Conservation (phyloP, 805 yeast genomes). For the Wickerhamiella bombiphila region DNA sequence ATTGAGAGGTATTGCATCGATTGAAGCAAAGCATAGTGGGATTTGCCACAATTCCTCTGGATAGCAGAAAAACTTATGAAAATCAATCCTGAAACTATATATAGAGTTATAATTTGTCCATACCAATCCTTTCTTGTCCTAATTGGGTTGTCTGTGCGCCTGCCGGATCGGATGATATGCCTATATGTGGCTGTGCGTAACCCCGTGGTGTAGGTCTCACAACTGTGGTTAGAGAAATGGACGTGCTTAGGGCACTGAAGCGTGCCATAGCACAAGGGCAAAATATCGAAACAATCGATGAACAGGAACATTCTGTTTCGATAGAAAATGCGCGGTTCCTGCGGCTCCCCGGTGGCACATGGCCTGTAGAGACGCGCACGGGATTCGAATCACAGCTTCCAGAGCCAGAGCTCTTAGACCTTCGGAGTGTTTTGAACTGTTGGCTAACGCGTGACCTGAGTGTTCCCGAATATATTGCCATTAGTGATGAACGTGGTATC, state of each 20-base stretch:
- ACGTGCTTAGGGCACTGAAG: conserved; percentile 9
- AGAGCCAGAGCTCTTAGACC: conserved; percentile 7
- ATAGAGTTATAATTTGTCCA: too few relatives aligned
- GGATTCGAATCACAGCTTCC: conserved; percentile 9
- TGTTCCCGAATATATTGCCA: conserved; percentile 67
- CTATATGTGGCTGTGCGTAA: too few relatives aligned
- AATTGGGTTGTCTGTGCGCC: too few relatives aligned
- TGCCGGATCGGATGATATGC: too few relatives aligned
- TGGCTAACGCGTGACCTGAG: conserved; percentile 63
- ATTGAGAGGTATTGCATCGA: too few relatives aligned
- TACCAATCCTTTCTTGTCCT: too few relatives aligned
- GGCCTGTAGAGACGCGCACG: conserved; percentile 7
- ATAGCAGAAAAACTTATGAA: too few relatives aligned
- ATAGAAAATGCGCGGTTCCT: not conserved
- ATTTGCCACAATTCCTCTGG: too few relatives aligned
- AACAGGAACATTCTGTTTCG: conserved; percentile 2
- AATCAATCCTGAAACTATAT: too few relatives aligned
- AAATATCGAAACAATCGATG: conserved; percentile 6
- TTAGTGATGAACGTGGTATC: conserved; percentile 49
- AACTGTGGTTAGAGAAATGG: too few relatives aligned
- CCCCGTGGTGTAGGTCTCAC: too few relatives aligned
- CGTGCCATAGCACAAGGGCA: conserved; percentile 6
- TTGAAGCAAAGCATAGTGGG: too few relatives aligned
- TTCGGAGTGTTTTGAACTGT: conserved; percentile 27
- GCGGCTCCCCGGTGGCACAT: not conserved